These are phyloP conservation scores for Coemansia sp. DNA, from an alignment of 192 early-diverging fungal species.

Conservation along the genomic window DNA sequence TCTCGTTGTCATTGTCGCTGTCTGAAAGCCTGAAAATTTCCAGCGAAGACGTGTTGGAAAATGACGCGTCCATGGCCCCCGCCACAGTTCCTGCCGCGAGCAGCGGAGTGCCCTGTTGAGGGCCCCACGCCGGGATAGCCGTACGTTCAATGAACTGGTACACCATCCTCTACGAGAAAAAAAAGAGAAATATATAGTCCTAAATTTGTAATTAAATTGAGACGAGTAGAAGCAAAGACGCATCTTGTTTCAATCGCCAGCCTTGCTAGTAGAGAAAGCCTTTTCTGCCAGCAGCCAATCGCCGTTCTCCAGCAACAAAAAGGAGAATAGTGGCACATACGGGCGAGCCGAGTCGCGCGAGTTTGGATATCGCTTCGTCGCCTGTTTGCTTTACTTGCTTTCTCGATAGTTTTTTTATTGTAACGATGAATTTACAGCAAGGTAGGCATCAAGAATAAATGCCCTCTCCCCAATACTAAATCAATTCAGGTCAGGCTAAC, in stretches of 20 bases:
- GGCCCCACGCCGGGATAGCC: conserved; percentile 86
- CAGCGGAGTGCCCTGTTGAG: conserved; percentile 60
- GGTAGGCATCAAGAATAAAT: not conserved
- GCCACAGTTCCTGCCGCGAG: conserved; percentile 92
- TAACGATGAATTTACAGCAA: not conserved
- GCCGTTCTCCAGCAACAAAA: not conserved
- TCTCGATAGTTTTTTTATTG: not conserved
- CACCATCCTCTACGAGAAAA: conserved; percentile 18
- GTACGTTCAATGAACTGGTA: conserved; percentile 63
- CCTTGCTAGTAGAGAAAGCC: too few relatives aligned
- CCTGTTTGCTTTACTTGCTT: not conserved
- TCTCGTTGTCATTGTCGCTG: conserved; percentile 1
- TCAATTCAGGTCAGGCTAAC: not conserved
- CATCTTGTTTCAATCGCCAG: too few relatives aligned
- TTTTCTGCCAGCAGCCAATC: not conserved
- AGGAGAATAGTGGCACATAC: not conserved
- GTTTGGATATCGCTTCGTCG: too few relatives aligned
- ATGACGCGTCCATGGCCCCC: conserved; percentile 94
- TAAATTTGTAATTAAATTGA: too few relatives aligned
- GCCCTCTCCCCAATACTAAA: not conserved
- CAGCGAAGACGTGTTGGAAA: conserved; percentile 83
- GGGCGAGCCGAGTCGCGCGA: too few relatives aligned
- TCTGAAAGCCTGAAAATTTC: conserved; percentile 79
- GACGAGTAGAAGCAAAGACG: not conserved
- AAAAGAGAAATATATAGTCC: not conserved